Conservation (phyloP, 2,329 filamentous ascomycete species). For the Cytospora chrysosperma region DNA sequence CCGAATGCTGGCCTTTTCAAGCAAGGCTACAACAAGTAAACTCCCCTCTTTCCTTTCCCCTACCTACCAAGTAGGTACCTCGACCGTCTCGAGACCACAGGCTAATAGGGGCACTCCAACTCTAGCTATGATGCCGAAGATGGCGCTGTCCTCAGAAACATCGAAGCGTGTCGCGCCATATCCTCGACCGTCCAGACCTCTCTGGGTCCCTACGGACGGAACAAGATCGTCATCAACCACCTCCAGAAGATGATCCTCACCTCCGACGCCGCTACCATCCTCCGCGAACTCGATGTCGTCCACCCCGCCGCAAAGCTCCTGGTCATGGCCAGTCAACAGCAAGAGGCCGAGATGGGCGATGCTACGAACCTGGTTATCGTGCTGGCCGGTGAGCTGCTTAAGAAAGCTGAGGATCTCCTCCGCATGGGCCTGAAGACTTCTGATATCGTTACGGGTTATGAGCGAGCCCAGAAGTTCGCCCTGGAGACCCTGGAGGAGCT, state of each 20-base stretch:
- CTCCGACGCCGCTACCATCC: conserved; percentile 94
- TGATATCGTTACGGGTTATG: conserved; percentile 93
- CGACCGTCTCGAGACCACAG: conserved; percentile 21
- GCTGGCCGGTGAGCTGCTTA: conserved; percentile 88
- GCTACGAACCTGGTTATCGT: conserved; percentile 97
- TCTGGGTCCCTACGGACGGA: conserved; percentile 93
- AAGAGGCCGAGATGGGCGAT: conserved; percentile 98
- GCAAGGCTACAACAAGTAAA: conserved; percentile 91
- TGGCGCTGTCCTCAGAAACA: conserved; percentile 96
- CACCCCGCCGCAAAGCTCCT: conserved; percentile 96
- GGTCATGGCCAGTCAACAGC: conserved; percentile 98
- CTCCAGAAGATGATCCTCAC: conserved; percentile 99
- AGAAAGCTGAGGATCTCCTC: conserved; percentile 94
- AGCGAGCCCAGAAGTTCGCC: conserved; percentile 88
- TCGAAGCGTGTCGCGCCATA: conserved; percentile 96
- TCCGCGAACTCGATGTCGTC: conserved; percentile 95
- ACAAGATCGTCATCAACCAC: conserved; percentile 99
- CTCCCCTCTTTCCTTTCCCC: conserved; percentile 26
- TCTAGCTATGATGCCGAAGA: conserved; percentile 96
- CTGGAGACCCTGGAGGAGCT: conserved; percentile 84
- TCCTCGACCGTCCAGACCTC: conserved; percentile 95
- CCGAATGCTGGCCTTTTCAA: conserved; percentile 95
- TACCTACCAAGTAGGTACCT: conserved; percentile 18
- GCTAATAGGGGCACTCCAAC: conserved; percentile 22
- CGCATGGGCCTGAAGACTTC: conserved; percentile 98